Conservation (phyloP, 345 rosid genomes). For the Microcos paniculata region DNA sequence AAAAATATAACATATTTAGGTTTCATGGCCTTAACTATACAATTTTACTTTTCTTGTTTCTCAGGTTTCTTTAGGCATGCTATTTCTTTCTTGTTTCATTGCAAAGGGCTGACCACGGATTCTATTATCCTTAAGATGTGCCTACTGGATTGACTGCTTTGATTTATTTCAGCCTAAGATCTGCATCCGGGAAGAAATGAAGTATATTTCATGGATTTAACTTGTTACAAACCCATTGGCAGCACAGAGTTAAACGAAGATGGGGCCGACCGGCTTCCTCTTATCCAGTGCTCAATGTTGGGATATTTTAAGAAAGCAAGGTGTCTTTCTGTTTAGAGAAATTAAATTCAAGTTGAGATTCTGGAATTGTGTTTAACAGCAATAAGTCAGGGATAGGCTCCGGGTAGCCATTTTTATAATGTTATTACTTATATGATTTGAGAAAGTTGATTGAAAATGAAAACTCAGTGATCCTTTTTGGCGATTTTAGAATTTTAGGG, state of each 20-base stretch:
- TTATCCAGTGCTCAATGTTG: background rate
- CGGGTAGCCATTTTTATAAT: background rate
- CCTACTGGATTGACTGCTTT: background rate
- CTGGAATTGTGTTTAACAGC: background rate
- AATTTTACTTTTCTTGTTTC: background rate
- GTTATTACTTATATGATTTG: too few relatives aligned
- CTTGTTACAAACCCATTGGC: background rate
- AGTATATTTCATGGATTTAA: background rate
- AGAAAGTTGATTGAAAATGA: background rate
- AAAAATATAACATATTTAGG: background rate
- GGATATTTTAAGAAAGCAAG: background rate
- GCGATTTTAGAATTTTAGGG: too few relatives aligned
- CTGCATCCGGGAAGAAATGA: background rate
- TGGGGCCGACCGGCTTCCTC: background rate
- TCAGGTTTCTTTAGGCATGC: background rate
- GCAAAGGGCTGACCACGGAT: background rate
- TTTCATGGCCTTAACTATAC: background rate
- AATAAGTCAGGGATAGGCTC: background rate
- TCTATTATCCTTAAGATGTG: background rate
- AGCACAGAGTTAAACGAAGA: background rate
- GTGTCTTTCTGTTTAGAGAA: background rate
- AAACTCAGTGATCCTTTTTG: too few relatives aligned
- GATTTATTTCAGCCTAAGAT: background rate
- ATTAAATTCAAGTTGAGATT: background rate
- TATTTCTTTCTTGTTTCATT: background rate